Evolutionary conservation across 352 stramenopile species (phyloP), one percentile per base, ranked within the genome.

Genomic region (Pythium monospermum): DNA sequence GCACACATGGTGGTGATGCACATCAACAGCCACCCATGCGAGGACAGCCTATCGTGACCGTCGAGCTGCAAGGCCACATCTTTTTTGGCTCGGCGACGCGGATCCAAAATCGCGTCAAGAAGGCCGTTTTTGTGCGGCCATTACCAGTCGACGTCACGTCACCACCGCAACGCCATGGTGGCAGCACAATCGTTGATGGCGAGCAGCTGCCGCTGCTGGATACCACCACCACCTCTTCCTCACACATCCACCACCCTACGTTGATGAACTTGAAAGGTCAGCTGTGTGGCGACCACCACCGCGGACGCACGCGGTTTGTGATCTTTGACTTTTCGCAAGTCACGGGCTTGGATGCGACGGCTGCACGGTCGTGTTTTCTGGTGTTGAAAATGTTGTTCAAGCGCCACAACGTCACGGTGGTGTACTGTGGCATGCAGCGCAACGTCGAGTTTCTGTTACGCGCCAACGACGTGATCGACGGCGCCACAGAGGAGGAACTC

Each of bases 271-370:
- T 86, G 5, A 68, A 83, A 30, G 69, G 71, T 13, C 32, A 71
- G 6, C 26, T 51, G 10, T 76, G 66, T 37, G 35, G n/a, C 25
- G 69, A 83, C 36, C 41, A 18, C 21, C 52, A 63, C 15, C 58
- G 61, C 19, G 51, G 35, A n/a, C 53, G 54, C n/a, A 87, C 75
- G 18, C 72, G 59, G 30, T 88, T 82, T 64, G 61, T 91, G 44
- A 71, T 94, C 28, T 65, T 94, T 25, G 80, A 93, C 50, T 91
- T 94, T 48, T 69, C 73, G 16, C 65, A 69, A 41, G 82, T 93
- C n/a, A 90, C 65, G 4, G 82, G 83, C 1, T 70, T 94, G 57
- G 83, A 94, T 50, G 77, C 79, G 11, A 94, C 83, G 4, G 81
- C 83, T 15, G 75, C 79, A 2, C 59, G 80, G 6, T 85, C 73